phyloP scores from a whole-genome alignment of 352 stramenopile genomes.

The Globisporangium spiculum region DNA sequence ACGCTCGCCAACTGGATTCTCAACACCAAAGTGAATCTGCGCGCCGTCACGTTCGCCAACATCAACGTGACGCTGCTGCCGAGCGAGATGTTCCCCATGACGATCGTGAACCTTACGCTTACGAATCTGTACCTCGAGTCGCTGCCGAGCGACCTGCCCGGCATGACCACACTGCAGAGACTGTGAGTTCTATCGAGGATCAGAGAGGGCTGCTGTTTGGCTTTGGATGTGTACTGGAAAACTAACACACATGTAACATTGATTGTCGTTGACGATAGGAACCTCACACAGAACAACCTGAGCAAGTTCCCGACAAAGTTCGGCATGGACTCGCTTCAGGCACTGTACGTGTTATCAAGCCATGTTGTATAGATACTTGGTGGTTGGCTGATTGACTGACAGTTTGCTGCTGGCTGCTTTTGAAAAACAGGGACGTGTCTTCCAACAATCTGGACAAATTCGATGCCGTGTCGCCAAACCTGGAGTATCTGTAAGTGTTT shows the following conservation, averaged over 20 bases:
- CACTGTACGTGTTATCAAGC: constrained; percentile 7
- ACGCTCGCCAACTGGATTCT: constrained; percentile 15
- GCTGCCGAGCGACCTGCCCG: constrained; percentile 9
- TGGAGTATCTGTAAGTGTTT: constrained; percentile 16
- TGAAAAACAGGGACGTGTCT: constrained; percentile 14
- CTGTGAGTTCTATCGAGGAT: constrained; percentile 4
- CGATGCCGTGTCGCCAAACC: constrained; percentile 6
- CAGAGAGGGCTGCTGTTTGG: background rate
- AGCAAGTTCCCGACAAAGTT: constrained; percentile 15
- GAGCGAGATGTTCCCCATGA: constrained; percentile 17
- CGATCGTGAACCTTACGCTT: constrained; percentile 15
- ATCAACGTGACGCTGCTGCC: constrained; percentile 13
- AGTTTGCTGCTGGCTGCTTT: background rate
- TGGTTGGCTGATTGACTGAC: background rate
- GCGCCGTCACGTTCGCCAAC: constrained; percentile 16
- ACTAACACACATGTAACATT: background rate
- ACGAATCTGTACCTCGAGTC: constrained; percentile 9
- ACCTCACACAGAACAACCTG: constrained; percentile 16
- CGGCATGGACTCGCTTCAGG: constrained; percentile 9
- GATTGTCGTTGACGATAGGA: constrained; percentile 4
- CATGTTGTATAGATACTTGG: too few species aligned
- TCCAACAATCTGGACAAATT: constrained; percentile 19
- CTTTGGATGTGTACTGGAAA: background rate
- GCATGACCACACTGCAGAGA: constrained; percentile 8
- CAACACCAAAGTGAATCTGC: constrained; percentile 12